A percentile compares a stretch with the other conserved stretches of the same genome.
Conservation (phyloP, 75 land plant species). For the Pseudotsuga menziesii region DNA sequence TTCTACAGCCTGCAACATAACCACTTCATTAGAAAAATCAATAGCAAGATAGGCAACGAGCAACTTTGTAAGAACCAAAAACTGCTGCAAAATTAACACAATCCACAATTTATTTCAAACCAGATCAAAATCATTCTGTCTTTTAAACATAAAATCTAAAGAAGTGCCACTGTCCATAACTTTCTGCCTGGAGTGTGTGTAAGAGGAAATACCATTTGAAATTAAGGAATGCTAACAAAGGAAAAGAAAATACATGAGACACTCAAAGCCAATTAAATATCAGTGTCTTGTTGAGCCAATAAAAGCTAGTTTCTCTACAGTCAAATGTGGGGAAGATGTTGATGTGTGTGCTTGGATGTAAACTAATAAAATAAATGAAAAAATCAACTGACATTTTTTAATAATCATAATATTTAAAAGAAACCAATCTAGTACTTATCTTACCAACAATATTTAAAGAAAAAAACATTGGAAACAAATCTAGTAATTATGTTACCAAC, state of each 20-base stretch:
- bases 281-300: too few species aligned
- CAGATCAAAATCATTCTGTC: too few species aligned
- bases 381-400: too few species aligned
- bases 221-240: background rate
- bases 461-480: too few species aligned
- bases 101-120: background rate
- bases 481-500: too few species aligned
- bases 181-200: background rate
- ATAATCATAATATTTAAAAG: too few species aligned
- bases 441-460: too few species aligned
- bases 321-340: too few species aligned
- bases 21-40: background rate
- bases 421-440: too few species aligned
- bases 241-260: background rate
- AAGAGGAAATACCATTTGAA: background rate
- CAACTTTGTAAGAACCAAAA: background rate
- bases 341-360: too few species aligned
- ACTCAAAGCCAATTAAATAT: background rate
- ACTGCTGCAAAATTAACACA: background rate
- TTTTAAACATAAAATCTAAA: background rate
- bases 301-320: too few species aligned
- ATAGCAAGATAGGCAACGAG: background rate
- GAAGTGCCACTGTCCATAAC: background rate
- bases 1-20: conserved; percentile 80
- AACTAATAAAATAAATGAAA: too few species aligned